These are phyloP conservation scores for Rhynchosporium secalis DNA, from an alignment of 2,329 filamentous ascomycete species.

Conservation along the genomic window DNA sequence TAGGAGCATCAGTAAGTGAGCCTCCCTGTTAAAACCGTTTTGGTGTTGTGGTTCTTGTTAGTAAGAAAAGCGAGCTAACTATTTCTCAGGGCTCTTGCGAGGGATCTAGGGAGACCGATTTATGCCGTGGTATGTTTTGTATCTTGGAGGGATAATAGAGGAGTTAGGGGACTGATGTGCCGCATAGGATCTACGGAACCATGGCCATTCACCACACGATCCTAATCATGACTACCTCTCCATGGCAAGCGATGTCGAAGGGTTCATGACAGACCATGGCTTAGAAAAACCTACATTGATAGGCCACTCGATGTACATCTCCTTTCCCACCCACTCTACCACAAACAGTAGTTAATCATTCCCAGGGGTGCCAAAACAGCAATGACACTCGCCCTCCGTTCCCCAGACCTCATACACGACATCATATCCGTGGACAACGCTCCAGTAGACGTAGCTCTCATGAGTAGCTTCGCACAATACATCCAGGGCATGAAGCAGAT, in stretches of 20 bases:
- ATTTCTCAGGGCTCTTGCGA: constrained; percentile 68
- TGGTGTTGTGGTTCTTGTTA: background rate
- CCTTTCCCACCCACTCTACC: background rate
- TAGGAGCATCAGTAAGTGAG: constrained; percentile 86
- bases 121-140: constrained; percentile 70
- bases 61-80: constrained; percentile 22
- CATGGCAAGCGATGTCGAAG: constrained; percentile 80
- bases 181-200: constrained; percentile 80
- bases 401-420: constrained; percentile 65
- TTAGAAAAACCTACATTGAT: constrained; percentile 76
- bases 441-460: constrained; percentile 76
- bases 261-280: constrained; percentile 72
- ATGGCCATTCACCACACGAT: constrained; percentile 84
- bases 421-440: constrained; percentile 90
- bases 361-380: constrained; percentile 84
- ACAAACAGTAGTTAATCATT: constrained; percentile 13
- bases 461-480: constrained; percentile 75
- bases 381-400: constrained; percentile 78
- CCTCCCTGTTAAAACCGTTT: constrained; percentile 13
- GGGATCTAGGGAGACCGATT: constrained; percentile 76
- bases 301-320: constrained; percentile 82
- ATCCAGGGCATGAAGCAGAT: constrained; percentile 82
- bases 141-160: background rate
- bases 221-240: constrained; percentile 73
- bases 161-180: background rate